phyloP scores from a whole-genome alignment of 805 yeast genomes.

The Kazachstania kunashirensis region DNA sequence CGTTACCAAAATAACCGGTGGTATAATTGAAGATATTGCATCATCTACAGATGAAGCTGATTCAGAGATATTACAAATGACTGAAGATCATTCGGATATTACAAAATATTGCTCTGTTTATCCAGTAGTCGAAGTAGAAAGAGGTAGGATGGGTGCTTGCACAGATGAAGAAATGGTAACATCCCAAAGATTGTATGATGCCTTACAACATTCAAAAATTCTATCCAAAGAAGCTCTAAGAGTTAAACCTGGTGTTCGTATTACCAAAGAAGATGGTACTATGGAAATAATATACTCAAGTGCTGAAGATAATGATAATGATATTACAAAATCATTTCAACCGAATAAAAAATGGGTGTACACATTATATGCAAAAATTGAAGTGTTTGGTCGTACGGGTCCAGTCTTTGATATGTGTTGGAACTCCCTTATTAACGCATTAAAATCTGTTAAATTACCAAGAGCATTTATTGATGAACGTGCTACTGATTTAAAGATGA shows the following conservation, averaged over 20 bases:
- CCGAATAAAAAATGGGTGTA: constrained; percentile 41
- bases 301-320: constrained; percentile 26
- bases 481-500: constrained; percentile 42
- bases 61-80: constrained; percentile 10
- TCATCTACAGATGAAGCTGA: constrained; percentile 34
- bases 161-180: constrained; percentile 75
- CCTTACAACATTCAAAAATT: constrained; percentile 47
- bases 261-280: constrained; percentile 41
- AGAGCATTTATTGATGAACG: constrained; percentile 57
- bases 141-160: constrained; percentile 74
- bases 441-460: constrained; percentile 54
- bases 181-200: constrained; percentile 55
- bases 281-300: constrained; percentile 40
- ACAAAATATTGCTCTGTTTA: constrained; percentile 39
- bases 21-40: constrained; percentile 46
- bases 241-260: constrained; percentile 35
- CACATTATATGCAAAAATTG: constrained; percentile 62
- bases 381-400: constrained; percentile 72
- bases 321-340: constrained; percentile 12
- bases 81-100: constrained; percentile 17
- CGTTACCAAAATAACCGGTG: constrained; percentile 62
- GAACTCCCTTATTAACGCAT: constrained; percentile 55
- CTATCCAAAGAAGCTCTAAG: constrained; percentile 42
- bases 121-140: constrained; percentile 66
- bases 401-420: constrained; percentile 73